Evolutionary conservation across 106 monocot species (phyloP), one percentile per base, ranked within the genome.

Genomic region (Narthecium ossifragum): DNA sequence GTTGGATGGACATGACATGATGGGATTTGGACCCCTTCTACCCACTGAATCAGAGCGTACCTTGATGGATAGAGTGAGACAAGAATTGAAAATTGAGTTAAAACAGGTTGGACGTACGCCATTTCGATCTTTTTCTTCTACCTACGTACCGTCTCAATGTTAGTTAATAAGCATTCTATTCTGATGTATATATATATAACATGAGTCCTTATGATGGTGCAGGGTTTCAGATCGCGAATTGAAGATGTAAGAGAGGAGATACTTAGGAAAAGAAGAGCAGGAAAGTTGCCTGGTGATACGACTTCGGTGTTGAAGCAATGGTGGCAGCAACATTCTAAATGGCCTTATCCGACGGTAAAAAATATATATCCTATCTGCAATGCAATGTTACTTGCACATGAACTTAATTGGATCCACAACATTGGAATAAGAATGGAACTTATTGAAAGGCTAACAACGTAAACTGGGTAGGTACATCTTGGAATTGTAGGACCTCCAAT

Each of bases 221-320:
- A 96, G 94, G 90, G 94, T 7, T 96, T 96, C 59, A 75, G 73
- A 65, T 96, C 94, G 39, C 82, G 71, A 61, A 96, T 96, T 48
- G 94, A 90, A 83, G 94, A 96, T 74, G 94, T 96, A 31, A 83
- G 94, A 57, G 94, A 96, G 23, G 94, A 96, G 60, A 96, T 96
- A 64, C 38, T 96, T 6, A 72, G 94, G 66, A 96, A 96, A 57
- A 86, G 94, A 65, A 83, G 94, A 64, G 94, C 94, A 8, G 94
- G 94, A n/a, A 96, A 96, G 71, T 69, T 96, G 58, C 94, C 94
- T 8, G 94, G 94, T 6, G 94, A 96, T 53, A 96, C 94, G 2
- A 96, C 94, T 59, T 85, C 86, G 27, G 78, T 96, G 23, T 61
- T 96, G 57, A 96, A 96, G 71, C 83, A 86, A 65, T 96, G 94